Evolutionary conservation across 495 filamentous ascomycete genomes (phyloP).

Genomic region (Pyronema domesticum): DNA sequence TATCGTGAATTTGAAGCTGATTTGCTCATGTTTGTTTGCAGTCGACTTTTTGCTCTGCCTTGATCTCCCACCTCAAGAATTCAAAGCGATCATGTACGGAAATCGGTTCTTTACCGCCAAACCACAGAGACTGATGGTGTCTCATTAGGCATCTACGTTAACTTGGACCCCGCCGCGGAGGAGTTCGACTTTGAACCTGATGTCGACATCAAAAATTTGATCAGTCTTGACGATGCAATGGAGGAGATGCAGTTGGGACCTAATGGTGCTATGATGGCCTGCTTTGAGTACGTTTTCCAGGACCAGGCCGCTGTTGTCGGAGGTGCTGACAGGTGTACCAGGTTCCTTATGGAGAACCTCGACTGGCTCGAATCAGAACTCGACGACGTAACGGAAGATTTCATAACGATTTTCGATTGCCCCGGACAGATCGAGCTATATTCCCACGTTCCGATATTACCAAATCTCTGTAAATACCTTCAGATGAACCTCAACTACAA

Average conservation of each 20-base stretch:
- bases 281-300: constrained; percentile 50
- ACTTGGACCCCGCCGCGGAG: constrained; percentile 93
- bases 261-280: constrained; percentile 93
- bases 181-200: constrained; percentile 81
- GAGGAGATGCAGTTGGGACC: constrained; percentile 86
- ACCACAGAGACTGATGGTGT: not conserved
- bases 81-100: constrained; percentile 58
- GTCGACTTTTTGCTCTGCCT: constrained; percentile 84
- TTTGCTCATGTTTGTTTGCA: constrained; percentile 21
- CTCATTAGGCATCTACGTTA: constrained; percentile 61
- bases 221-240: constrained; percentile 95
- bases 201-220: constrained; percentile 91
- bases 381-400: constrained; percentile 78
- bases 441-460: constrained; percentile 85
- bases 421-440: constrained; percentile 98
- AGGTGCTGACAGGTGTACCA: constrained; percentile 3
- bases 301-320: not conserved
- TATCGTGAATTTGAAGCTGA: not conserved
- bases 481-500: constrained; percentile 66
- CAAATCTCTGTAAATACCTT: constrained; percentile 65
- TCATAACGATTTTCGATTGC: constrained; percentile 94
- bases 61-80: constrained; percentile 79
- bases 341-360: constrained; percentile 79
- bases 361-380: constrained; percentile 82
- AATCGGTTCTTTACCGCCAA: not conserved